These are phyloP conservation scores for Psilocybe subaeruginosa DNA, from an alignment of 768 basidiomycete species.

Conservation along the genomic window DNA sequence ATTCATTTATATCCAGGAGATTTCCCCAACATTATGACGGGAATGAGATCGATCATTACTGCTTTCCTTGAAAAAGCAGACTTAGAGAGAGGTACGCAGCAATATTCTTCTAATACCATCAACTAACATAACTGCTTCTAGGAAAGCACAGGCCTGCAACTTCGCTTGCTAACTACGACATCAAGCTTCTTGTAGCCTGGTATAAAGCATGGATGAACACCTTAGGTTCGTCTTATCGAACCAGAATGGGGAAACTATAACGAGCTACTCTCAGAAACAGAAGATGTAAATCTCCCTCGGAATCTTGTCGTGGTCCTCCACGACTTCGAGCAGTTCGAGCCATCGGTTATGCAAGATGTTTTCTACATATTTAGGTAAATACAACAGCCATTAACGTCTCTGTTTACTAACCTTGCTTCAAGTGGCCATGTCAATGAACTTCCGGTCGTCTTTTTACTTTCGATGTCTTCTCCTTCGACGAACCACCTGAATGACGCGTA, in stretches of 20 bases:
- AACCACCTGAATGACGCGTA: conserved; percentile 65
- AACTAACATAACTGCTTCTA: conserved; percentile 17
- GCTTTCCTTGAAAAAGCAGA: conserved; percentile 50
- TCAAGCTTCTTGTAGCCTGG: conserved; percentile 63
- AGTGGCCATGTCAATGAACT: conserved; percentile 58
- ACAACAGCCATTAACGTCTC: neutral
- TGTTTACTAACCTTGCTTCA: neutral
- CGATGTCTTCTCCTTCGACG: conserved; percentile 58
- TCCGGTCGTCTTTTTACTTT: conserved; percentile 68
- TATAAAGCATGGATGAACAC: conserved; percentile 43
- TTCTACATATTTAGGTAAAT: conserved; percentile 72
- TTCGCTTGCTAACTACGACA: conserved; percentile 64
- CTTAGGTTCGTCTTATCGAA: conserved; percentile 32
- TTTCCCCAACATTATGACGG: conserved; percentile 49
- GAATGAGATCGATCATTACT: conserved; percentile 58
- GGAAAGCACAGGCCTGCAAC: conserved; percentile 50
- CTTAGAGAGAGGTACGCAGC: conserved; percentile 24
- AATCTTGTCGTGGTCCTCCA: conserved; percentile 65
- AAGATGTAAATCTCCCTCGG: conserved; percentile 15
- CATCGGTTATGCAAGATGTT: conserved; percentile 63
- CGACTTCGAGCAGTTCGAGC: conserved; percentile 76
- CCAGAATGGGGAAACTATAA: too few relatives aligned
- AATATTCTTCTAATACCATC: neutral
- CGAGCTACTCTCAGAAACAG: conserved; percentile 5
- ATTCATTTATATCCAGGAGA: conserved; percentile 62